Evolutionary conservation across 352 stramenopile genomes (phyloP).

Genomic region (Globisporangium sylvaticum): DNA sequence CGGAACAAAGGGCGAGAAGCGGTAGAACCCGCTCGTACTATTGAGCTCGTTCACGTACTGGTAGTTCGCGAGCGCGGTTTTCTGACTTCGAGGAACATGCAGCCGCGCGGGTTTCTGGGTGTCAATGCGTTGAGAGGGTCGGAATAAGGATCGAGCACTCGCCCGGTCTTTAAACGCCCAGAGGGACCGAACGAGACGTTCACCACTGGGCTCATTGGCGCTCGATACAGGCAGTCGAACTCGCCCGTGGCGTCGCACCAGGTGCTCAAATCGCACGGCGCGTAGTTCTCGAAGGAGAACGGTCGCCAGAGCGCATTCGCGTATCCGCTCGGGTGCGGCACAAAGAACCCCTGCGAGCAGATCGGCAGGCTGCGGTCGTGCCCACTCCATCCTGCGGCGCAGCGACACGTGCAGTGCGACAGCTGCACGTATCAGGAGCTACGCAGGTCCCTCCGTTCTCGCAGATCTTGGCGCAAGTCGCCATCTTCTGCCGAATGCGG

Average conservation of each 20-base stretch:
- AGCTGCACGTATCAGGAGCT: conserved; percentile 85
- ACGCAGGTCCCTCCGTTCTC: conserved; percentile 93
- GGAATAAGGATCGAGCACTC: conserved; percentile 20
- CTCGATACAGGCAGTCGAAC: conserved; percentile 89
- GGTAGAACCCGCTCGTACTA: conserved; percentile 63
- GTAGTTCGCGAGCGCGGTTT: conserved; percentile 78
- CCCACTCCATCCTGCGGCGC: conserved; percentile 89
- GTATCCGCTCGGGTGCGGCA: conserved; percentile 70
- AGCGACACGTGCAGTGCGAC: conserved; percentile 88
- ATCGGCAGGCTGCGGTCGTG: conserved; percentile 91
- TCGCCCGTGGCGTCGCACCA: conserved; percentile 92
- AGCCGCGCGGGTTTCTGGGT: conserved; percentile 18
- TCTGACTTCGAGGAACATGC: conserved; percentile 86
- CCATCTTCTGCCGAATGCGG: conserved; percentile 88
- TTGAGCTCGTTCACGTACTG: conserved; percentile 86
- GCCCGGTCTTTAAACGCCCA: conserved; percentile 22
- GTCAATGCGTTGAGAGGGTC: conserved; percentile 17
- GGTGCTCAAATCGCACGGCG: conserved; percentile 82
- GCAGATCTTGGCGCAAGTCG: conserved; percentile 90
- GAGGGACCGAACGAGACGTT: conserved; percentile 32
- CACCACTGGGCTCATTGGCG: conserved; percentile 34
- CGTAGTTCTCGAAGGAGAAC: conserved; percentile 69
- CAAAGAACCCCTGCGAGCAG: conserved; percentile 93
- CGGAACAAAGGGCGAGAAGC: conserved; percentile 74
- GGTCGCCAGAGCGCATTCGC: conserved; percentile 54